phyloP scores from a whole-genome alignment of 2,329 filamentous ascomycete species.

The Aspergillus unguis region DNA sequence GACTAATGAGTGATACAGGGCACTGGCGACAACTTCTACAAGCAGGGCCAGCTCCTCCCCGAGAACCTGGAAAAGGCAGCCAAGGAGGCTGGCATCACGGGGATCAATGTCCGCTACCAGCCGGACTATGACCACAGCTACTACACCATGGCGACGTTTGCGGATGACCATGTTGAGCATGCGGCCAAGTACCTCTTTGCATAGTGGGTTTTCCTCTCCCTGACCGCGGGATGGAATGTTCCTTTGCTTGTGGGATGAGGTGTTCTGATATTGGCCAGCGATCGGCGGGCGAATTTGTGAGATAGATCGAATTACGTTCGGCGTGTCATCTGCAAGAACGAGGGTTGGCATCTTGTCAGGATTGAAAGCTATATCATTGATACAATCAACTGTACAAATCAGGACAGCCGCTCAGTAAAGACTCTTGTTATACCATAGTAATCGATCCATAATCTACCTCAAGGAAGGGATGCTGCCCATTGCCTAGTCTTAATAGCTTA shows the following conservation, averaged over 20 bases:
- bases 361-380: not conserved
- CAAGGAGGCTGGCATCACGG: conserved; percentile 68
- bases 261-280: conserved; percentile 13
- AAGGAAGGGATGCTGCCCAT: no score
- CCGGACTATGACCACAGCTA: conserved; percentile 95
- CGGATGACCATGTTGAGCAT: conserved; percentile 85
- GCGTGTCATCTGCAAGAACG: not conserved
- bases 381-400: no score
- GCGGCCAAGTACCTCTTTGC: conserved; percentile 77
- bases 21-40: conserved; percentile 94
- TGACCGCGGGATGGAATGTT: conserved; percentile 13
- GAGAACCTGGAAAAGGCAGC: conserved; percentile 86
- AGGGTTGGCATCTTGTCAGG: not conserved
- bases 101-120: conserved; percentile 78
- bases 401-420: no score
- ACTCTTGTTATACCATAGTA: no score
- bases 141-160: conserved; percentile 90
- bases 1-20: conserved; percentile 52
- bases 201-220: conserved; percentile 44
- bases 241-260: conserved; percentile 8
- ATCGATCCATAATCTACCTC: no score
- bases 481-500: no score
- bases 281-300: conserved; percentile 9
- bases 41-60: conserved; percentile 84
- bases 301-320: not conserved